phyloP scores from a whole-genome alignment of 331 rosid species.

The Malus hybrid region DNA sequence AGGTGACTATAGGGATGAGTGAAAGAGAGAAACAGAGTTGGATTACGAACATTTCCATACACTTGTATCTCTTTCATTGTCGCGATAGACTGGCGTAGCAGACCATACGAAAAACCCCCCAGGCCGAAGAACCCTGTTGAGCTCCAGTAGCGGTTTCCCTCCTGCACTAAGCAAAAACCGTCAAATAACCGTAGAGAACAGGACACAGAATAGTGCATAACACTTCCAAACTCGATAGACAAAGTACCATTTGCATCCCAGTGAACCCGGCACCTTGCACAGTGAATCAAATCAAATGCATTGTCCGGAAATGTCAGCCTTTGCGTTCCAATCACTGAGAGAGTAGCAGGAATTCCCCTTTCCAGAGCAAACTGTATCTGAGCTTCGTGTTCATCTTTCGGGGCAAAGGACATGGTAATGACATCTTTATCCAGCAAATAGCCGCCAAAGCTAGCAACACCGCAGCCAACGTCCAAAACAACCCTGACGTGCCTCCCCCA shows the following conservation, averaged over 20 bases:
- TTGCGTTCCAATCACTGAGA: slow-evolving; percentile 90
- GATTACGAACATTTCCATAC: slow-evolving; percentile 77
- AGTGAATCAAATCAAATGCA: slow-evolving; percentile 81
- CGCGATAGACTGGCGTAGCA: slow-evolving; percentile 95
- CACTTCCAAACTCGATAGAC: neutral
- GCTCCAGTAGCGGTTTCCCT: slow-evolving; percentile 82
- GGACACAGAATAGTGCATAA: neutral
- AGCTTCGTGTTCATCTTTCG: slow-evolving; percentile 98
- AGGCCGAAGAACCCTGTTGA: slow-evolving; percentile 91
- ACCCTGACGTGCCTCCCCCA: slow-evolving; percentile 83
- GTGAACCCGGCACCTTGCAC: slow-evolving; percentile 96
- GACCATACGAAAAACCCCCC: slow-evolving; percentile 97
- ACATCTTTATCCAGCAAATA: slow-evolving; percentile 69
- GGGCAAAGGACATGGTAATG: slow-evolving; percentile 91
- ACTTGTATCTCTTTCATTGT: slow-evolving; percentile 55
- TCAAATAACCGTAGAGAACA: neutral
- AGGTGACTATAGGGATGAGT: neutral
- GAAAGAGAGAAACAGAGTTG: slow-evolving; percentile 1
- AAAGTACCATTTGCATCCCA: slow-evolving; percentile 93
- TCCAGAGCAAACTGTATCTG: slow-evolving; percentile 83
- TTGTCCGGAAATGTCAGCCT: slow-evolving; percentile 64
- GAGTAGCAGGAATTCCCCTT: slow-evolving; percentile 36
- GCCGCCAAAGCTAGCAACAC: slow-evolving; percentile 98
- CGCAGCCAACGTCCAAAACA: slow-evolving; percentile 90
- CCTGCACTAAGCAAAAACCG: slow-evolving; percentile 37